These are phyloP conservation scores for Hymenoscyphus occultus DNA, from an alignment of 2,329 filamentous ascomycete species.

Conservation along the genomic window DNA sequence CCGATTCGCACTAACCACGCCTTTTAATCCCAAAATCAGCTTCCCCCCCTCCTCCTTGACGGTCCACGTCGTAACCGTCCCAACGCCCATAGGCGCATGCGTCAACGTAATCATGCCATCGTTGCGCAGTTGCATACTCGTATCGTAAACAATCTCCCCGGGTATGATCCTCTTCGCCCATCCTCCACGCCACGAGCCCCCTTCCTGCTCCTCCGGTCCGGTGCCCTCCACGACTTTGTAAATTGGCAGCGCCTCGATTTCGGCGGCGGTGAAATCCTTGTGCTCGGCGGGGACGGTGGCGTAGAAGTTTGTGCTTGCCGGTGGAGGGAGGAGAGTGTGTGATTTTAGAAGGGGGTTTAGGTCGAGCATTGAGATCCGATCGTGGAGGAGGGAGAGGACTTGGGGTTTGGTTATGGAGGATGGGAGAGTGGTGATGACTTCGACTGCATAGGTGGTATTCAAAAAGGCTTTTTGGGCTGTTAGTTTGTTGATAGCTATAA, in stretches of 20 bases:
- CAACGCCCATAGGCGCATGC: constrained; percentile 34
- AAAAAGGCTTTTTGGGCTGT: constrained; percentile 22
- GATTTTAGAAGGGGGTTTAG: constrained; percentile 65
- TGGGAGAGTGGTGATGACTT: constrained; percentile 69
- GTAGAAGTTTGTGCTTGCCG: constrained; percentile 49
- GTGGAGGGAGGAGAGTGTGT: constrained; percentile 35
- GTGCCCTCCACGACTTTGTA: constrained; percentile 28
- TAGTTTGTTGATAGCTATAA: background rate
- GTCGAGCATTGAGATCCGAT: constrained; percentile 78
- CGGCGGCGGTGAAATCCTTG: constrained; percentile 6
- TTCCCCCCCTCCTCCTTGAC: constrained; percentile 71
- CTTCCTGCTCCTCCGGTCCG: constrained; percentile 58
- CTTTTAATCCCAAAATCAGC: constrained; percentile 76
- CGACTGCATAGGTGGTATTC: constrained; percentile 26
- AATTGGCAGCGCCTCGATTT: constrained; percentile 21
- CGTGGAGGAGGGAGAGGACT: constrained; percentile 71
- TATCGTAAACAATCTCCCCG: constrained; percentile 28
- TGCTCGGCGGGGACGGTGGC: constrained; percentile 46
- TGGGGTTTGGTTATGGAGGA: constrained; percentile 60
- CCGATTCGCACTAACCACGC: constrained; percentile 75
- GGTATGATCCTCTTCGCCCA: constrained; percentile 49
- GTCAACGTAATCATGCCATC: constrained; percentile 31
- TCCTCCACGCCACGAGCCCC: constrained; percentile 72
- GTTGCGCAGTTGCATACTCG: constrained; percentile 22
- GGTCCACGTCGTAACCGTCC: constrained; percentile 62